Evolutionary conservation across 2,329 filamentous ascomycete species (phyloP), one percentile per base, ranked within the genome.

Genomic region (Xylaria sp.): DNA sequence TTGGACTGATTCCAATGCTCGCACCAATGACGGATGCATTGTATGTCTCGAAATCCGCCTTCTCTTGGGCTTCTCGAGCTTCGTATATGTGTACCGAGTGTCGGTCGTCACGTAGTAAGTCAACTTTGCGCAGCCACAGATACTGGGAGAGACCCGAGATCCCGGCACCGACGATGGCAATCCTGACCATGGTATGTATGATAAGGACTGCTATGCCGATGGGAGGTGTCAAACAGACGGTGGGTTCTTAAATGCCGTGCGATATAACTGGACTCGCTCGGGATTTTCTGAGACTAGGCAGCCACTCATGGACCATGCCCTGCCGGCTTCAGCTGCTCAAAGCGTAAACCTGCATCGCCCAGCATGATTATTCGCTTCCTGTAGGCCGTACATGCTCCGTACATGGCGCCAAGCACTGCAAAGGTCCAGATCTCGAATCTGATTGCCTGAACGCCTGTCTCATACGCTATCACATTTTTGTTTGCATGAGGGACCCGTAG

Each of bases 11-110:
- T 10, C 59, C 57, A 19, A 63, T 63, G 46, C 56, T 59, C 9
- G 47, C 61, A n/a, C 61, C 61, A 19, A 61, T 59, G 18, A 59
- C 54, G 34, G 61, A 63, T 61, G 59, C 56, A 37, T 61, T 59
- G 23, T 55, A 61, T 35, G 59, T 59, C 37, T 58, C 61, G 4
- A 30, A 23, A 37, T 61, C 55, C 7, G 52, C 50, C 2, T 30
- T 42, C 9, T 51, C 53, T 57, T 57, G 56, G 18, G 53, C 19
- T 19, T 53, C 54, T 53, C 59, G 61, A 49, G 56, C 61, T 59
- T 61, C 61, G 50, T 57, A 63, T 37, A 63, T 61, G 5, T 35
- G 57, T 34, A 55, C 37, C 23, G 56, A 53, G 48, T 59, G 54
- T 16, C 30, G 37, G 9, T 59, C 48, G 4, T 30, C 23, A 4